Conservation (phyloP, 192 early-diverging fungal species). For the Kickxella alabastrina region DNA sequence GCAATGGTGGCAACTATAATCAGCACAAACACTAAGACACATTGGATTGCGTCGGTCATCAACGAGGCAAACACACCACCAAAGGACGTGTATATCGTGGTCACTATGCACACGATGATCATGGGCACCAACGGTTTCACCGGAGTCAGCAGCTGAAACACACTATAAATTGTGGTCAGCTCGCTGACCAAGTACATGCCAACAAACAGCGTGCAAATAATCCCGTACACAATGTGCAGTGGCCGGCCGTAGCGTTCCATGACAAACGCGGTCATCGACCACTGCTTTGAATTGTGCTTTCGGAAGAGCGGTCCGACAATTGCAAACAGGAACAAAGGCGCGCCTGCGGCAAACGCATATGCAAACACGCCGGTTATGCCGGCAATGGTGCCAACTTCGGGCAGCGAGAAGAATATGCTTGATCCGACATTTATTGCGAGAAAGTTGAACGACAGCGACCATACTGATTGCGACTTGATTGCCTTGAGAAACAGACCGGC, state of each 20-base stretch:
- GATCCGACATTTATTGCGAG: conserved; percentile 56
- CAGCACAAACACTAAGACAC: conserved; percentile 54
- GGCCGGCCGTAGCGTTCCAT: conserved; percentile 60
- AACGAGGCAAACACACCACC: conserved; percentile 67
- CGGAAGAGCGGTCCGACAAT: conserved; percentile 59
- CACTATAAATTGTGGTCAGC: conserved; percentile 61
- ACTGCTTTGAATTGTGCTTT: conserved; percentile 56
- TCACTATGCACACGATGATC: conserved; percentile 58
- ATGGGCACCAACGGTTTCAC: conserved; percentile 56
- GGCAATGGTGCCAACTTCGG: conserved; percentile 60
- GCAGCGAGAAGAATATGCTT: conserved; percentile 63
- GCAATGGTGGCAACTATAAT: conserved; percentile 54
- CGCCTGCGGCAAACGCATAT: conserved; percentile 60
- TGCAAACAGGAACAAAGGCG: conserved; percentile 60
- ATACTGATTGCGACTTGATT: conserved; percentile 49
- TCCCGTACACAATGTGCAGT: conserved; percentile 53
- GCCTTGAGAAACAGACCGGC: conserved; percentile 56
- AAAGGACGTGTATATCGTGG: conserved; percentile 64
- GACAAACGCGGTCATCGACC: conserved; percentile 66
- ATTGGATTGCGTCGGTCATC: conserved; percentile 62
- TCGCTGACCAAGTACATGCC: conserved; percentile 63
- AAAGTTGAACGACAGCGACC: conserved; percentile 53
- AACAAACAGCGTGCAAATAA: conserved; percentile 62
- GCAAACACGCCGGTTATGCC: conserved; percentile 65
- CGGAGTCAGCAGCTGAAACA: conserved; percentile 56